phyloP scores from a whole-genome alignment of 345 rosid species.

The Toxicodendron radicans region DNA sequence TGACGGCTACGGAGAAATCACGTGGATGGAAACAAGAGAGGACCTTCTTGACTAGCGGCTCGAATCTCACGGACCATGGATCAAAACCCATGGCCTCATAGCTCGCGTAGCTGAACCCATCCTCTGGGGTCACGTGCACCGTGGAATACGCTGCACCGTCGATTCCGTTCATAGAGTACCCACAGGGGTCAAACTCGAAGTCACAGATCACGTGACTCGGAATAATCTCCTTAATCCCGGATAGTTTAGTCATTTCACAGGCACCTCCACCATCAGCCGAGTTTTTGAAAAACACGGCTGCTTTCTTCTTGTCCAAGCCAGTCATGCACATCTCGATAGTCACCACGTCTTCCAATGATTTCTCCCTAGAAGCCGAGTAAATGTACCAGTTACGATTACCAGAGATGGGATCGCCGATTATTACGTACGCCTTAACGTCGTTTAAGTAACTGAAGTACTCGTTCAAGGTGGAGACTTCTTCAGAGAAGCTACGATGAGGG shows the following conservation, averaged over 20 bases:
- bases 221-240: slow-evolving; percentile 63
- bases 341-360: slow-evolving; percentile 17
- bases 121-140: slow-evolving; percentile 85
- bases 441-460: slow-evolving; percentile 41
- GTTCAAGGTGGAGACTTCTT: slow-evolving; percentile 57
- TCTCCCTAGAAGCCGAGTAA: slow-evolving; percentile 43
- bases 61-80: slow-evolving; percentile 30
- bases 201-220: slow-evolving; percentile 65
- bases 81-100: slow-evolving; percentile 68
- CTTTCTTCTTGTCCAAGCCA: slow-evolving; percentile 54
- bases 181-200: slow-evolving; percentile 77
- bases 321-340: slow-evolving; percentile 84
- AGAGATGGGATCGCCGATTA: slow-evolving; percentile 43
- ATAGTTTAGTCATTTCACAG: slow-evolving; percentile 51
- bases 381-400: slow-evolving; percentile 62
- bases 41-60: slow-evolving; percentile 44
- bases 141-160: slow-evolving; percentile 55
- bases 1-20: slow-evolving; percentile 59
- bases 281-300: slow-evolving; percentile 53
- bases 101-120: slow-evolving; percentile 83
- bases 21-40: slow-evolving; percentile 54
- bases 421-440: slow-evolving; percentile 39
- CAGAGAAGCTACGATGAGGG: slow-evolving; percentile 74
- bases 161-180: slow-evolving; percentile 78
- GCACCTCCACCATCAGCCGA: slow-evolving; percentile 34